phyloP scores from a whole-genome alignment of 129 eudicot genomes.

The Flaveria trinervia region DNA sequence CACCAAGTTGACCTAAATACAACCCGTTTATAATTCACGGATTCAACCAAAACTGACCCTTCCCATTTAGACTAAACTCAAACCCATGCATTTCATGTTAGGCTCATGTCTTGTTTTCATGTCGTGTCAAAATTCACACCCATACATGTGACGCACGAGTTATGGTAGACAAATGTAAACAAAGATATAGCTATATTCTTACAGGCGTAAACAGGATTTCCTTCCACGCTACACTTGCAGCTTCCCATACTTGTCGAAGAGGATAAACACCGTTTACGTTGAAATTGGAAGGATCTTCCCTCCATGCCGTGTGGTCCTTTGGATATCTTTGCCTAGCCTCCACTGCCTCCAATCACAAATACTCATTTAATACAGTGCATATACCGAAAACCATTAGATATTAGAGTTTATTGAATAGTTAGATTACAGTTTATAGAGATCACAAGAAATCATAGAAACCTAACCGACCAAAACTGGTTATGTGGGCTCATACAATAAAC shows the following conservation, averaged over 20 bases:
- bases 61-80: not conserved
- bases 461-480: no score
- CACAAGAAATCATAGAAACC: no score
- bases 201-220: slow-evolving; percentile 64
- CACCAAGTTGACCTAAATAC: not conserved
- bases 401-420: no score
- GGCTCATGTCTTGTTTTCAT: not conserved
- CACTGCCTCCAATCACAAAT: slow-evolving; percentile 77
- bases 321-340: slow-evolving; percentile 68
- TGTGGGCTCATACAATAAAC: no score
- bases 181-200: slow-evolving; percentile 25
- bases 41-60: not conserved
- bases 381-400: not conserved
- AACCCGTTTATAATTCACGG: not conserved
- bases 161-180: not conserved
- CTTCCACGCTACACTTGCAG: slow-evolving; percentile 62
- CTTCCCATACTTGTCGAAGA: slow-evolving; percentile 48
- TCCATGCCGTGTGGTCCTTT: slow-evolving; percentile 61
- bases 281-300: slow-evolving; percentile 74
- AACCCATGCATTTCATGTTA: not conserved
- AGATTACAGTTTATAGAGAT: no score
- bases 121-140: not conserved
- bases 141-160: not conserved
- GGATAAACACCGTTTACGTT: slow-evolving; percentile 63
- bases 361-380: slow-evolving; percentile 38